A percentile compares a stretch with the other conserved stretches of the same genome.
Evolutionary conservation across 345 rosid genomes (phyloP).

Genomic region (Melaleuca quinquenervia): DNA sequence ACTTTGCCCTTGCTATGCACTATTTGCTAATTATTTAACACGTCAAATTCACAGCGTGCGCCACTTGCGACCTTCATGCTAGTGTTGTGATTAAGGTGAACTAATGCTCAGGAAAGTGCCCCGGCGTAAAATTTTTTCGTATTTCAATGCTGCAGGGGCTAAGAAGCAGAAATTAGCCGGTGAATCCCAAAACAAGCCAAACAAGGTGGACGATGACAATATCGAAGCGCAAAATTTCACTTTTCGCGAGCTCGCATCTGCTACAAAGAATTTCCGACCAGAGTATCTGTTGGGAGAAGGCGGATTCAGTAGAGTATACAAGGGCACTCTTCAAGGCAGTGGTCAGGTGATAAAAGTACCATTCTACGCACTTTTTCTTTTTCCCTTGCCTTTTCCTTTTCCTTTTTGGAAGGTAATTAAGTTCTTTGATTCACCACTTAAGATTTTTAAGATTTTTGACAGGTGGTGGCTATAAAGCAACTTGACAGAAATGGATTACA

Average conservation of each 20-base stretch:
- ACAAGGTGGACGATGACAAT: neutral
- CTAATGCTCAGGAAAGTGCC: neutral
- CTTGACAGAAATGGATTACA: constrained; percentile 55
- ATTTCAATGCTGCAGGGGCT: constrained; percentile 3
- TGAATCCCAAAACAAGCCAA: neutral
- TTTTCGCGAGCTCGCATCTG: constrained; percentile 64
- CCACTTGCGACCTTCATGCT: neutral
- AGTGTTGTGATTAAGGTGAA: neutral
- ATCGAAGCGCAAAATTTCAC: constrained; percentile 18
- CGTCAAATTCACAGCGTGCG: neutral
- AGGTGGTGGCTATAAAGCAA: constrained; percentile 68
- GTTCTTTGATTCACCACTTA: neutral
- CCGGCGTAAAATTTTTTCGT: neutral
- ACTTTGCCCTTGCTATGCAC: neutral
- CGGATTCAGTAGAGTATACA: constrained; percentile 66
- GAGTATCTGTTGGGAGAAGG: constrained; percentile 77
- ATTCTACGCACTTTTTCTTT: neutral
- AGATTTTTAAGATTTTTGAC: neutral
- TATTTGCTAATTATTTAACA: neutral
- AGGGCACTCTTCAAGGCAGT: constrained; percentile 47
- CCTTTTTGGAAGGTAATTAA: neutral
- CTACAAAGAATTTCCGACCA: constrained; percentile 66
- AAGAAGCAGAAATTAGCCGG: constrained; percentile 7
- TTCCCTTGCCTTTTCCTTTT: neutral
- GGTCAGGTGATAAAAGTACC: constrained; percentile 33